Base-by-base conservation (phyloP, 139 green algal genomes). In the Closterium sp. region DNA sequence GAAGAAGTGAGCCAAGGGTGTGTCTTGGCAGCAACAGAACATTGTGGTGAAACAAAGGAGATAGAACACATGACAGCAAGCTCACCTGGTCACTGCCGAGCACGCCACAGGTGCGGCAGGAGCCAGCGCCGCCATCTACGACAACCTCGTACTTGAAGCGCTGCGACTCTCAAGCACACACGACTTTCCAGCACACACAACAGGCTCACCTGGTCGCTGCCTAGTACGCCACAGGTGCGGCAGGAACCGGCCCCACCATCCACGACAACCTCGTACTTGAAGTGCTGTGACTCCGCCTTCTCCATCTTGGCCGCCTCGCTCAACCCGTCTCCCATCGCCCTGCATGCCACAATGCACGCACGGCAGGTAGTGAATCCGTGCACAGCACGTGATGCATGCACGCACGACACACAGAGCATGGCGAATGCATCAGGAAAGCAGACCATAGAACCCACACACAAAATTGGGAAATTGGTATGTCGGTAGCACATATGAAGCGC, bases 31-130 rank as follows among this genome's bases (percentile, higher is more conserved):
- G 7, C 42, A 7, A 62, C n/a, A n/a, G n/a, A n/a, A n/a, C n/a
- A n/a, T n/a, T n/a, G n/a, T n/a, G n/a, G n/a, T n/a, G n/a, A n/a
- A n/a, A n/a, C n/a, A n/a, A n/a, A n/a, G n/a, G n/a, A n/a, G n/a
- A n/a, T n/a, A n/a, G 38, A 50, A 50, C 38, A 50, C 13, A 50
- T 50, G 38, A 9, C 62, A 79, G 5, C 10, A 79, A 4, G 19
- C 62, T 24, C 17, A 89, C 86, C 13, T 70, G 31, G 21, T 89
- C 31, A 17, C 86, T 89, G 19, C 31, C 86, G 19, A 89, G 86
- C 17, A 89, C 31, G 5, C 86, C 86, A 34, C 86, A 89, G 7
- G 85, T 88, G 85, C 85, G 85, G 85, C 85, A 88, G 85, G 85
- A 38, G 29, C 85, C 85, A 7, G 30, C 85, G 5, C 85, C 85